These are phyloP conservation scores for Punica granatum DNA, from an alignment of 345 rosid species.

Conservation along the genomic window DNA sequence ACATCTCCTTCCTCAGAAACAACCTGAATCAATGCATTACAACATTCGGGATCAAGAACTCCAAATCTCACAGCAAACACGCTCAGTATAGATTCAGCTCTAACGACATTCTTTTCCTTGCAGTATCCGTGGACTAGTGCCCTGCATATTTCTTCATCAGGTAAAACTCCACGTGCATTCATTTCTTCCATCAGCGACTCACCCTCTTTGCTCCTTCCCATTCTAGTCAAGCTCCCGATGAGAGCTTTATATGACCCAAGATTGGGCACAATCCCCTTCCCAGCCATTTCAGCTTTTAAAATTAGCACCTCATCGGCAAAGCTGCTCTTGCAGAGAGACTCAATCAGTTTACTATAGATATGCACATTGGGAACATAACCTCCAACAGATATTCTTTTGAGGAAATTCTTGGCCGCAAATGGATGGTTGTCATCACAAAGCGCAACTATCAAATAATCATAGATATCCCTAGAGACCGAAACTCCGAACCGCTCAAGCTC, in stretches of 20 bases:
- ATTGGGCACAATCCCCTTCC: conserved; percentile 22
- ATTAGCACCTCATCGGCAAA: conserved; percentile 40
- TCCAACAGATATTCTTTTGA: conserved; percentile 32
- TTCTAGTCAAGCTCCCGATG: conserved; percentile 46
- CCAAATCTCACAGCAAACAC: conserved; percentile 52
- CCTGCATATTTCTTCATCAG: conserved; percentile 49
- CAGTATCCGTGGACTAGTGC: conserved; percentile 52
- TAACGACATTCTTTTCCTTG: conserved; percentile 31
- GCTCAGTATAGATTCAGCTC: conserved; percentile 50
- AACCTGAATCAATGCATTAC: conserved; percentile 34
- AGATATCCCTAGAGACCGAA: conserved; percentile 37
- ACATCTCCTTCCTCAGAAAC: conserved; percentile 39
- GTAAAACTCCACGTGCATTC: conserved; percentile 38
- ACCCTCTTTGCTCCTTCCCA: conserved; percentile 38
- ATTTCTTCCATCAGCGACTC: conserved; percentile 56
- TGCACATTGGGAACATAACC: conserved; percentile 36
- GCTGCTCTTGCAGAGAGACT: conserved; percentile 42
- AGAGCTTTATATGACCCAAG: conserved; percentile 40
- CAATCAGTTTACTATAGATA: conserved; percentile 39
- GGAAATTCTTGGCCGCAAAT: conserved; percentile 75
- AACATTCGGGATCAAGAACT: conserved; percentile 52
- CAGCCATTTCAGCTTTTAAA: conserved; percentile 45
- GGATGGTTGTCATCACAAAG: conserved; percentile 62
- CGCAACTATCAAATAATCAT: conserved; percentile 39
- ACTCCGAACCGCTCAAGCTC: conserved; percentile 56